These are phyloP conservation scores for Sutorius australiensis DNA, from an alignment of 768 basidiomycete species.

Conservation along the genomic window DNA sequence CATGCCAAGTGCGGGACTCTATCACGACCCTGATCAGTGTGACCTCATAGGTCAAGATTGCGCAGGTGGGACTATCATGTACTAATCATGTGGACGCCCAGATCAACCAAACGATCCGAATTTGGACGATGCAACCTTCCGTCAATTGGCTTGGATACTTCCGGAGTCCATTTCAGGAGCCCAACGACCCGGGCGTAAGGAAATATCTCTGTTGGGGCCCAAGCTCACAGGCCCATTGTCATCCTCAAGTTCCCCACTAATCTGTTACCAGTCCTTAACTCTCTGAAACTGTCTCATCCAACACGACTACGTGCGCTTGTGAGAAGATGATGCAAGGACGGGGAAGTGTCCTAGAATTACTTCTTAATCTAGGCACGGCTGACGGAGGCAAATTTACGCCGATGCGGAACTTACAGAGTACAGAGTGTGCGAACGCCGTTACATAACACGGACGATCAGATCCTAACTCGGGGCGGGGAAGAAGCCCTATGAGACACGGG, in stretches of 20 bases:
- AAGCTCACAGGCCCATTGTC: too few relatives aligned
- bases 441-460: constrained; percentile 46
- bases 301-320: too few relatives aligned
- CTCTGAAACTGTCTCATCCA: too few relatives aligned
- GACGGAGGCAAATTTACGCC: constrained; percentile 37
- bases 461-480: constrained; percentile 46
- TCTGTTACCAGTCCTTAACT: too few relatives aligned
- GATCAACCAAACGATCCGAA: too few relatives aligned
- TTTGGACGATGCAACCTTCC: too few relatives aligned
- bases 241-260: too few relatives aligned
- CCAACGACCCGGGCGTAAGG: too few relatives aligned
- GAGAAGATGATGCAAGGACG: neutral
- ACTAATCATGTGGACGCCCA: too few relatives aligned
- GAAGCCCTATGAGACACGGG: constrained; percentile 37
- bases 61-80: constrained; percentile 44
- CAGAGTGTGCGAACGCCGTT: constrained; percentile 7
- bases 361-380: constrained; percentile 35
- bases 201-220: too few relatives aligned
- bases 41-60: constrained; percentile 48
- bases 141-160: too few relatives aligned
- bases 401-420: constrained; percentile 1
- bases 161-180: too few relatives aligned
- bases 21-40: neutral
- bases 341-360: neutral
- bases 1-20: constrained; percentile 15